Evolutionary conservation across 345 rosid genomes (phyloP).

Genomic region (Mangifera indica): DNA sequence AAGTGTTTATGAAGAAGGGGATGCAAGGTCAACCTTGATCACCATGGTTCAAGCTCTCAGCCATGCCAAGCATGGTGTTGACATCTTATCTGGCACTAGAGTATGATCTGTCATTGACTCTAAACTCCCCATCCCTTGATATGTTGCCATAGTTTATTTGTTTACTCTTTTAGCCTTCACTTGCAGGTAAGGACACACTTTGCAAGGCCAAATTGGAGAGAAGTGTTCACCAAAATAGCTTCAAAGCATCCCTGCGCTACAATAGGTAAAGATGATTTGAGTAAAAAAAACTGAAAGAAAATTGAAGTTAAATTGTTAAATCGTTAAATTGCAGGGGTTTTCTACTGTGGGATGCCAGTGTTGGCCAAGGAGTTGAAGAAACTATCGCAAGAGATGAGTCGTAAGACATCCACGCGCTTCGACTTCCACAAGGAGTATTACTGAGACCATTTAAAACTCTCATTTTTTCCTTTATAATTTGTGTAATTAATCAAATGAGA

Average conservation of each 20-base stretch:
- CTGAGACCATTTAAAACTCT: conserved; percentile 33
- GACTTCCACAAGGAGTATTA: conserved; percentile 94
- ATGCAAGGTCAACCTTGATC: conserved; percentile 91
- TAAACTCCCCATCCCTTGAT: not conserved
- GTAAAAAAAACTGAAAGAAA: not conserved
- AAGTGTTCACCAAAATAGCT: conserved; percentile 75
- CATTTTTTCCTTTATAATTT: not conserved
- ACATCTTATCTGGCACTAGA: conserved; percentile 90
- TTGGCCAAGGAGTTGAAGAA: conserved; percentile 86
- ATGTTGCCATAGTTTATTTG: not conserved
- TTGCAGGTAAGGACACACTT: conserved; percentile 92
- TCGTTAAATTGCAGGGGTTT: conserved; percentile 64
- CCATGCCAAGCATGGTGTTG: conserved; percentile 96
- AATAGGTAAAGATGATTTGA: conserved; percentile 49
- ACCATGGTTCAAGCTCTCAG: conserved; percentile 97
- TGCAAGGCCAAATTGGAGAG: conserved; percentile 95
- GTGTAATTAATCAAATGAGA: conserved; percentile 26
- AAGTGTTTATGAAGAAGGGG: conserved; percentile 97
- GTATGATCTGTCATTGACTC: conserved; percentile 37
- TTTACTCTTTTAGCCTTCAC: not conserved
- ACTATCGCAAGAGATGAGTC: conserved; percentile 62
- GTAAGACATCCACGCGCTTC: conserved; percentile 72
- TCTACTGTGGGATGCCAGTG: conserved; percentile 86
- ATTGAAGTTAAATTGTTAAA: not conserved
- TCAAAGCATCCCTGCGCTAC: conserved; percentile 80